Evolutionary conservation across 106 monocot genomes (phyloP).

Genomic region (Platanthera guangdongensis): DNA sequence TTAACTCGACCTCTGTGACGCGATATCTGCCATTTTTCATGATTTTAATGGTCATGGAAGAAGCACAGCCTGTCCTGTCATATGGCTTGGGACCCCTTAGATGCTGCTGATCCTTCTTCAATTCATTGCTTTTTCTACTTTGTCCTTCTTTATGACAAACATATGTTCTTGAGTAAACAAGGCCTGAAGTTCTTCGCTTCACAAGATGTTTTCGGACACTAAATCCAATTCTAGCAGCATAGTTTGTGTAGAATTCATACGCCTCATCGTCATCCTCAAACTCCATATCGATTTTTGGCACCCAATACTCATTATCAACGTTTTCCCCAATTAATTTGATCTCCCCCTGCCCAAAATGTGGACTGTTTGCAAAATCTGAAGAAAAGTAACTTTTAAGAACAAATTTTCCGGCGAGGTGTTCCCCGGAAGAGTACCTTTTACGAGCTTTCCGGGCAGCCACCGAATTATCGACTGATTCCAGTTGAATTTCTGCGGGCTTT

Average conservation of each 20-base stretch:
- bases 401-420: neutral
- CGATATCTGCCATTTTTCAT: slow-evolving; percentile 22
- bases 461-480: neutral
- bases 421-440: neutral
- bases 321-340: slow-evolving; percentile 6
- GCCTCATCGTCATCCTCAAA: slow-evolving; percentile 47
- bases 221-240: slow-evolving; percentile 33
- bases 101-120: slow-evolving; percentile 10
- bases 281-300: slow-evolving; percentile 41
- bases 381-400: neutral
- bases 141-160: slow-evolving; percentile 25
- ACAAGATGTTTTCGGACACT: slow-evolving; percentile 32
- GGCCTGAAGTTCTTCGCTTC: slow-evolving; percentile 19
- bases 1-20: slow-evolving; percentile 17
- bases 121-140: slow-evolving; percentile 6
- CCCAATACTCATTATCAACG: slow-evolving; percentile 17
- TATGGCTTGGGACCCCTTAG: slow-evolving; percentile 13
- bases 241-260: slow-evolving; percentile 33
- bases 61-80: slow-evolving; percentile 22
- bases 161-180: slow-evolving; percentile 28
- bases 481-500: neutral
- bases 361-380: neutral
- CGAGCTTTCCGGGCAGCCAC: neutral
- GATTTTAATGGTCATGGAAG: slow-evolving; percentile 22
- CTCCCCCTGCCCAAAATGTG: neutral